phyloP scores from a whole-genome alignment of 2,329 filamentous ascomycete species.

The Alternaria angustiovoidea region DNA sequence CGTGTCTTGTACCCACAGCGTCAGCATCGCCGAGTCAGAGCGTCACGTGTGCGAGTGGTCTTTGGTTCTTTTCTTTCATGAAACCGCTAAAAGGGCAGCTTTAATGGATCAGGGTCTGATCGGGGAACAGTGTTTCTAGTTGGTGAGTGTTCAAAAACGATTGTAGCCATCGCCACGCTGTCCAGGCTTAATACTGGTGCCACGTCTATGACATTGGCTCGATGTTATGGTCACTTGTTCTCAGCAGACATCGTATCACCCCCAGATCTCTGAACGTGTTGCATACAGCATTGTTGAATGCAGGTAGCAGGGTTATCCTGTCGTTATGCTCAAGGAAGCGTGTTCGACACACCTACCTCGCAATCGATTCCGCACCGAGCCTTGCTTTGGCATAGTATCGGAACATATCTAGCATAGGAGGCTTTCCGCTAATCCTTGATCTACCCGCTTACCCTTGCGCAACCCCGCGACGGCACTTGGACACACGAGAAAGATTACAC shows the following conservation, averaged over 20 bases:
- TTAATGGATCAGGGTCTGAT: not conserved
- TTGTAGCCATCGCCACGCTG: not conserved
- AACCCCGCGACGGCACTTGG: not conserved
- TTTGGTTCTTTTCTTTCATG: not conserved
- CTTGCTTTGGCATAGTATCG: not conserved
- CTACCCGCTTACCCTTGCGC: not conserved
- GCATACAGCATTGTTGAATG: not conserved
- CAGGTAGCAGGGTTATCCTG: not conserved
- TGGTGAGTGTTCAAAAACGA: not conserved
- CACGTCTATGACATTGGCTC: not conserved
- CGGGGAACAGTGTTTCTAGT: not conserved
- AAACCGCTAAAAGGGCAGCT: not conserved
- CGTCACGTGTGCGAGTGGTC: not conserved
- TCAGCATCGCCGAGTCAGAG: not conserved
- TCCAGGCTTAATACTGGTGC: not conserved
- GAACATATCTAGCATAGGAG: not conserved
- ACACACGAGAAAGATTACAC: constrained; percentile 5
- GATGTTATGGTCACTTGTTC: not conserved
- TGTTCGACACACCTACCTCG: not conserved
- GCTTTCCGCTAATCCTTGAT: not conserved
- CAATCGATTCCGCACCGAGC: not conserved
- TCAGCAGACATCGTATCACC: not conserved
- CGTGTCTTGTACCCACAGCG: not conserved
- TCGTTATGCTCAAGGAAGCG: not conserved
- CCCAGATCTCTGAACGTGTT: not conserved